phyloP scores from a whole-genome alignment of 371 early-diverging fungal genomes.

The Umbelopsis sp. region DNA sequence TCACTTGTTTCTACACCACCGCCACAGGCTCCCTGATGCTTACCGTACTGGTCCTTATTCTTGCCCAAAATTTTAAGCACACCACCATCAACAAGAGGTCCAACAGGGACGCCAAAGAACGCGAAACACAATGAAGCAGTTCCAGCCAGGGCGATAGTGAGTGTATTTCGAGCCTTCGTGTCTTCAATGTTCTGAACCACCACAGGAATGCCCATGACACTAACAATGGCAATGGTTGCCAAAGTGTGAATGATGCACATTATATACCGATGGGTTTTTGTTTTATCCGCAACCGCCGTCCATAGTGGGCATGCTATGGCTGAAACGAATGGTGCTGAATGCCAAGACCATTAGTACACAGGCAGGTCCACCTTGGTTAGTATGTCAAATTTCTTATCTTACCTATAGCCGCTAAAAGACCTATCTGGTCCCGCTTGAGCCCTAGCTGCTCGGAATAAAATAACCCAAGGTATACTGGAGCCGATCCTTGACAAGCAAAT shows the following conservation, averaged over 20 bases:
- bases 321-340: conserved; percentile 53
- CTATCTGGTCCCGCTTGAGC: conserved; percentile 55
- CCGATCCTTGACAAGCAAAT: conserved; percentile 62
- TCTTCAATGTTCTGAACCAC: conserved; percentile 38
- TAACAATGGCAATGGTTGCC: conserved; percentile 54
- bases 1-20: not conserved
- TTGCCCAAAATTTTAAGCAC: conserved; percentile 53
- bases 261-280: conserved; percentile 51
- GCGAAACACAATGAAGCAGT: conserved; percentile 55
- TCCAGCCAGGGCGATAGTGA: conserved; percentile 45
- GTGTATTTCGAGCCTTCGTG: conserved; percentile 29
- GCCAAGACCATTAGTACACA: not conserved
- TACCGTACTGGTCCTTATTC: conserved; percentile 56
- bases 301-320: conserved; percentile 58
- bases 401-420: conserved; percentile 56
- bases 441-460: conserved; percentile 54
- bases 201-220: conserved; percentile 56
- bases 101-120: conserved; percentile 56
- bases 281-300: conserved; percentile 55
- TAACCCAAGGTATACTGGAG: conserved; percentile 51
- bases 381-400: conserved; percentile 17
- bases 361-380: not conserved
- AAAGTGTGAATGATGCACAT: conserved; percentile 57
- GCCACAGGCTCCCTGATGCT: not conserved
- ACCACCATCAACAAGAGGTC: conserved; percentile 56